These are phyloP conservation scores for Yamadazyma dendronema DNA, from an alignment of 1,139 yeast species.

Conservation along the genomic window DNA sequence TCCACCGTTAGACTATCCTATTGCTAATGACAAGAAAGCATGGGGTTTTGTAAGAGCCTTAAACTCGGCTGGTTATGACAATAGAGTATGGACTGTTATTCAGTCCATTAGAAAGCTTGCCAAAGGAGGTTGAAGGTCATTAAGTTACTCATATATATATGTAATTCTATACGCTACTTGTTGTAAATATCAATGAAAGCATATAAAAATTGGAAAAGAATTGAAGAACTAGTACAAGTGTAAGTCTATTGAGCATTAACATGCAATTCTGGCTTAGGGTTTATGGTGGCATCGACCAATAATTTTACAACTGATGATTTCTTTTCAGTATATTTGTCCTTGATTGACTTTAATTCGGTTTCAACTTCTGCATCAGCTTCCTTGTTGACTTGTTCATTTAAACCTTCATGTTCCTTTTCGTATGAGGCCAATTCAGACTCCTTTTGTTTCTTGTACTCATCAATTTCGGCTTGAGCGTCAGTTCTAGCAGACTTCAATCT, in stretches of 20 bases:
- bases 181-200: conserved; percentile 3
- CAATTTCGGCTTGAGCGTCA: conserved; percentile 89
- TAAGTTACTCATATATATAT: neutral
- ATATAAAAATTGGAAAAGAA: conserved; percentile 2
- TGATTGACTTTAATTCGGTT: conserved; percentile 59
- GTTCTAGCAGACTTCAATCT: conserved; percentile 92
- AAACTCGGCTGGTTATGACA: conserved; percentile 84
- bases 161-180: too few relatives aligned
- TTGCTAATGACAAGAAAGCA: conserved; percentile 73
- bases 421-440: conserved; percentile 75
- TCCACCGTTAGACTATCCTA: conserved; percentile 86
- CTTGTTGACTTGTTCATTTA: conserved; percentile 65
- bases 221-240: conserved; percentile 2
- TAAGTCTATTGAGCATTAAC: conserved; percentile 53
- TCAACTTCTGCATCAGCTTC: conserved; percentile 68
- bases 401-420: conserved; percentile 68
- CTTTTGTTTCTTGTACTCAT: conserved; percentile 79
- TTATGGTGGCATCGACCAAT: conserved; percentile 75
- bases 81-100: conserved; percentile 63
- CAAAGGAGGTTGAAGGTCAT: conserved; percentile 25
- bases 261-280: conserved; percentile 81
- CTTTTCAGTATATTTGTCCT: conserved; percentile 61
- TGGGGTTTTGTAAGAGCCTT: conserved; percentile 84
- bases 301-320: conserved; percentile 67
- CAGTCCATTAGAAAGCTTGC: conserved; percentile 42